Evolutionary conservation across 495 filamentous ascomycete genomes (phyloP), one percentile per base, ranked within the genome.

Genomic region (Talaromyces borbonicus): DNA sequence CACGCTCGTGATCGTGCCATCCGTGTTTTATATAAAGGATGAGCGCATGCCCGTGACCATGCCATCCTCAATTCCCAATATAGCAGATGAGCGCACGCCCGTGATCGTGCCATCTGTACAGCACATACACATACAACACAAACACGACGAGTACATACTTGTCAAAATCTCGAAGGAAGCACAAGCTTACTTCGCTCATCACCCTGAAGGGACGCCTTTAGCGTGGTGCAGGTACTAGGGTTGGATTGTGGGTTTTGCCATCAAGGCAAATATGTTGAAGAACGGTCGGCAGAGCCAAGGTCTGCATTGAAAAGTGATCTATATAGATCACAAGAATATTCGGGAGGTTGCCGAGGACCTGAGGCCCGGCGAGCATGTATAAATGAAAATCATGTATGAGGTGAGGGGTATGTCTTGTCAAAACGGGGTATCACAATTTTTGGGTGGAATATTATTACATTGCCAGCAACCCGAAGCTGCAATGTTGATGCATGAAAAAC

Each of bases 1-100:
- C 41, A 27, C 27, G 41, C 41, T 43, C 41, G 41, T 43, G 41
- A 43, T 43, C 27, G 41, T 43, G 41, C 41, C 41, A 30, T 43
- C 27, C 25, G 14, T 41, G 19, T 41, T 41, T 18, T 26, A 22
- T 26, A 18, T 36, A 18, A 29, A 29, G 26, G 6, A 37, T 37
- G 33, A 37, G 33, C n/a, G 33, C 18, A 37, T 37, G 33, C 33
- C 18, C 37, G 37, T 40, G 37, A 40, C 24, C 37, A 40, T 40
- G 37, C 37, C 18, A 20, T 40, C 19, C 37, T 16, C 26, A 6
- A 29, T 11, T 6, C 26, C n/a, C n/a, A n/a, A n/a, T 37, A 18
- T 12, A 26, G 26, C 15, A 23, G 27, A 43, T 43, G 41, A 43
- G 41, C 29, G 41, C 41, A 27, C 27, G 41, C 41, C 31, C 41